phyloP scores from a whole-genome alignment of 495 filamentous ascomycete genomes.

The Aspergillus panamensis region DNA sequence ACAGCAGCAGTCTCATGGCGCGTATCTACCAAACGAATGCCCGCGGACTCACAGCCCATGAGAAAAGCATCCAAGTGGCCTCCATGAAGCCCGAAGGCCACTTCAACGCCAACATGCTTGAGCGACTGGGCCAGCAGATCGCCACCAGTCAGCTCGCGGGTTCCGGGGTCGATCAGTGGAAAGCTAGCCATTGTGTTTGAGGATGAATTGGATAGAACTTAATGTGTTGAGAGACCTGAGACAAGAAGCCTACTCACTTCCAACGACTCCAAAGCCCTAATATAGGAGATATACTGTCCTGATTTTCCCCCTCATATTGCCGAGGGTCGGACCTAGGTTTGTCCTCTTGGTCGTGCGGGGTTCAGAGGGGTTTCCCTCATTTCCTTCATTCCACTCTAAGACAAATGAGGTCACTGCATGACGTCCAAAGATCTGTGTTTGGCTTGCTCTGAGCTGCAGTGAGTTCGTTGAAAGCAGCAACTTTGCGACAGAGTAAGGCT shows the following conservation, averaged over 20 bases:
- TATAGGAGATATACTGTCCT: background rate
- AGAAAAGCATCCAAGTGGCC: conserved; percentile 34
- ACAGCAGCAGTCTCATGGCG: conserved; percentile 32
- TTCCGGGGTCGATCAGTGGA: conserved; percentile 18
- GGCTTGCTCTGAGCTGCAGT: too few relatives aligned
- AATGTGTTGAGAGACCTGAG: background rate
- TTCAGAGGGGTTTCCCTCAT: background rate
- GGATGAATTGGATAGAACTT: conserved; percentile 24
- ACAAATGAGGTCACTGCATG: background rate
- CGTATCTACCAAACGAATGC: conserved; percentile 29
- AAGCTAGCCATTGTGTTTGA: conserved; percentile 39
- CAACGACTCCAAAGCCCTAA: background rate
- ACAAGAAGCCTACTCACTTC: background rate
- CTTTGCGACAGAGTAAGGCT: too few relatives aligned
- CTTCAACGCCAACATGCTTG: conserved; percentile 27
- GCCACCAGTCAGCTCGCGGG: conserved; percentile 27
- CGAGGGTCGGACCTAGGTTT: background rate
- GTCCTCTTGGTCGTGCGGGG: background rate
- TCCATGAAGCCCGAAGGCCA: conserved; percentile 32
- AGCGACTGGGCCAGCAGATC: conserved; percentile 31
- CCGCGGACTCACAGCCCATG: conserved; percentile 28
- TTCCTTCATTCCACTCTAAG: background rate
- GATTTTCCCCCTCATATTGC: background rate
- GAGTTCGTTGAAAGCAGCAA: too few relatives aligned
- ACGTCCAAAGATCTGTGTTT: too few relatives aligned